phyloP scores from a whole-genome alignment of 2,329 filamentous ascomycete genomes.

The Myriosclerotinia duriaeana region DNA sequence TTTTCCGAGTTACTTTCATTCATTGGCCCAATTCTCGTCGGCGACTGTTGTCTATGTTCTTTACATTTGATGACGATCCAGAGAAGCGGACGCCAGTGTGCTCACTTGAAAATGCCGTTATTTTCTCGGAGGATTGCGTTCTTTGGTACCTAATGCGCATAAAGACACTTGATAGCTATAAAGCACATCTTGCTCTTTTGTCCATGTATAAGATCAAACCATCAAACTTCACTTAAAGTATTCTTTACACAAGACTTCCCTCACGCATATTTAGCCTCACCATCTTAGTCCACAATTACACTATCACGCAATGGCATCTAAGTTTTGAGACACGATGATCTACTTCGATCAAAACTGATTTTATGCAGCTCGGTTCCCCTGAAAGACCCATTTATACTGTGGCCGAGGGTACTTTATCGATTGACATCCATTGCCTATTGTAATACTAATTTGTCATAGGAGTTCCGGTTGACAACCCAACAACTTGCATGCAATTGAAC shows the following conservation, averaged over 20 bases:
- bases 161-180: not conserved
- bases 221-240: not conserved
- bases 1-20: constrained; percentile 4
- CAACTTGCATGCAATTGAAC: constrained; percentile 26
- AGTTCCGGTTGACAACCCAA: constrained; percentile 25
- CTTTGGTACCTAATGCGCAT: not conserved
- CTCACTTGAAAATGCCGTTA: not conserved
- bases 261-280: not conserved
- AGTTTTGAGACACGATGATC: not conserved
- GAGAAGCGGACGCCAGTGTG: not conserved
- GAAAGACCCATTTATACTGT: constrained; percentile 36
- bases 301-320: constrained; percentile 9
- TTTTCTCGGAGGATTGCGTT: not conserved
- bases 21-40: not conserved
- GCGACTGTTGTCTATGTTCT: not conserved
- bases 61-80: not conserved
- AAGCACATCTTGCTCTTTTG: not conserved
- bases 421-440: no score
- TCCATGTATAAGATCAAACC: not conserved
- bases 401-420: constrained; percentile 32
- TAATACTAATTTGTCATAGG: not conserved
- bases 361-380: constrained; percentile 18
- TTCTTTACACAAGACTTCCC: not conserved
- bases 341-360: not conserved
- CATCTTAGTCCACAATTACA: not conserved